A percentile compares a stretch with the other conserved stretches of the same genome.
Conservation (phyloP, 768 basidiomycete species). For the Mycena galopus region DNA sequence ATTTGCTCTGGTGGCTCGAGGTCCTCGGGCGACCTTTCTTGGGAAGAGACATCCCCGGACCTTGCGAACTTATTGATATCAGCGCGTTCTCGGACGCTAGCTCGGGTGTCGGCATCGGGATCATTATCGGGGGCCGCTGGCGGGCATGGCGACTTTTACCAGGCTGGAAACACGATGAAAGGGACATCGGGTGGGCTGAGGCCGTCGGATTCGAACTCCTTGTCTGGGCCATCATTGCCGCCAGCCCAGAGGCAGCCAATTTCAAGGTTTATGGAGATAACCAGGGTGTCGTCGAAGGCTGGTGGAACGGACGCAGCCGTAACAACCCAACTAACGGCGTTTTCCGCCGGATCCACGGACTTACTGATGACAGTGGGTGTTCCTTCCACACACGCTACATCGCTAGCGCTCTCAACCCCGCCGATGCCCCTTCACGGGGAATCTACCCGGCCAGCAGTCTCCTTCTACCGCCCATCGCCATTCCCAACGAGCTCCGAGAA, state of each 20-base stretch:
- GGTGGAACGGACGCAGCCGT: conserved; percentile 46
- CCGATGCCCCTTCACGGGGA: conserved; percentile 38
- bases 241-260: conserved; percentile 32
- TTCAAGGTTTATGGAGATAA: conserved; percentile 41
- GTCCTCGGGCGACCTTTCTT: too few relatives aligned
- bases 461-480: conserved; percentile 10
- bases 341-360: conserved; percentile 43
- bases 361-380: neutral
- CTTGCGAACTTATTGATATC: too few relatives aligned
- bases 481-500: neutral
- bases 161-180: conserved; percentile 44
- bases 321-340: conserved; percentile 44
- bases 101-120: conserved; percentile 32
- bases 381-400: conserved; percentile 38
- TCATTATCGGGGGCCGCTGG: conserved; percentile 36
- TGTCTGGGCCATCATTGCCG: conserved; percentile 34
- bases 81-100: conserved; percentile 40
- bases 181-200: conserved; percentile 64
- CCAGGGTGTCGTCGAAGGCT: conserved; percentile 52
- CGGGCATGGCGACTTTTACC: conserved; percentile 38
- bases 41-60: too few relatives aligned
- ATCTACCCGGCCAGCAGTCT: neutral
- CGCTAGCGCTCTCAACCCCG: conserved; percentile 34
- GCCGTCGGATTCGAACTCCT: conserved; percentile 59
- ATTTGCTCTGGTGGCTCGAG: too few relatives aligned